Evolutionary conservation across 2,329 filamentous ascomycete species (phyloP).

Genomic region (Pseudonectria foliicola): DNA sequence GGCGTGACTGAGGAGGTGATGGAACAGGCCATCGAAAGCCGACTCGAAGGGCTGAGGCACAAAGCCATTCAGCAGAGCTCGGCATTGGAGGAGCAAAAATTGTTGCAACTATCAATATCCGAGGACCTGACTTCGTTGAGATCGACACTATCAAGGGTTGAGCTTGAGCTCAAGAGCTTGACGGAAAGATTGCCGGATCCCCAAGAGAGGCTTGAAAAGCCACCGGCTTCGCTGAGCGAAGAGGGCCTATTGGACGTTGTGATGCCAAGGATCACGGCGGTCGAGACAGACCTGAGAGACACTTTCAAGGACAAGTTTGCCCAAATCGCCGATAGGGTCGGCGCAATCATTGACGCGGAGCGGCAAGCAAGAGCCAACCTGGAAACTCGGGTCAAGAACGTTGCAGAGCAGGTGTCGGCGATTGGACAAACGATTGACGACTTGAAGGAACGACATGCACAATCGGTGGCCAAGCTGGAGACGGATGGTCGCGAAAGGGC

Average conservation of each 20-base stretch:
- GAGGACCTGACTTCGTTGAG: too few relatives aligned
- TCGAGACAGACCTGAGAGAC: conserved; percentile 6
- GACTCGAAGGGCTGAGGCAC: too few relatives aligned
- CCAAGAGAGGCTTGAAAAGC: not conserved
- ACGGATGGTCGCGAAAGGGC: not conserved
- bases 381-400: conserved; percentile 5
- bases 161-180: conserved; percentile 1
- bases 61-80: too few relatives aligned
- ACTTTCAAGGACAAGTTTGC: conserved; percentile 1
- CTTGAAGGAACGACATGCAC: not conserved
- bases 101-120: too few relatives aligned
- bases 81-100: too few relatives aligned
- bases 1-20: too few relatives aligned
- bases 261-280: conserved; percentile 2
- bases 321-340: conserved; percentile 8
- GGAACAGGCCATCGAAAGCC: too few relatives aligned
- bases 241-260: conserved; percentile 8
- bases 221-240: conserved; percentile 1
- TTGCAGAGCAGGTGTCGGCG: conserved; percentile 1
- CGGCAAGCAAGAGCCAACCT: conserved; percentile 6
- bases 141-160: too few relatives aligned
- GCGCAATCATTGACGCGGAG: conserved; percentile 16
- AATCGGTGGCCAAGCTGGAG: not conserved
- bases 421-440: conserved; percentile 1
- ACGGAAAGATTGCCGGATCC: not conserved